Evolutionary conservation across 2,329 filamentous ascomycete genomes (phyloP).

Genomic region (Trichophyton rubrum): DNA sequence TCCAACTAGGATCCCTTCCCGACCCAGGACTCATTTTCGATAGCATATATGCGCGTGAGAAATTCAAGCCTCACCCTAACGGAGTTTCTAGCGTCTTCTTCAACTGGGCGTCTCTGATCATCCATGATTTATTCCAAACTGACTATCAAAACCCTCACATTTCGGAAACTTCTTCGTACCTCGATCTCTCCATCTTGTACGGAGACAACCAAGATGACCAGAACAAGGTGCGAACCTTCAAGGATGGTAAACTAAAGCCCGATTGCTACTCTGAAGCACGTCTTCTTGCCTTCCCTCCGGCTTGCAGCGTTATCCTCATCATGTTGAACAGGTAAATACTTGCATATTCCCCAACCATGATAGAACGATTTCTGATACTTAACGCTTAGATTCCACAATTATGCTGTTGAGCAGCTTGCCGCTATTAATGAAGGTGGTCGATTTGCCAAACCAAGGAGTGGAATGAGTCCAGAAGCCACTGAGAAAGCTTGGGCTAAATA

Average conservation of each 20-base stretch:
- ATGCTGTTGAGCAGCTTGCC: conserved; percentile 25
- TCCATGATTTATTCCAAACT: conserved; percentile 39
- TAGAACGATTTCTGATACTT: conserved; percentile 22
- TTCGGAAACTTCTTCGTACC: conserved; percentile 34
- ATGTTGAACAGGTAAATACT: conserved; percentile 41
- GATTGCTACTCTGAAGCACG: conserved; percentile 27
- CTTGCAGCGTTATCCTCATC: conserved; percentile 24
- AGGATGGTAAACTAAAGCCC: conserved; percentile 29
- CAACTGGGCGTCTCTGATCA: conserved; percentile 41
- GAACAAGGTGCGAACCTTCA: conserved; percentile 24
- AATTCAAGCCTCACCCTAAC: conserved; percentile 28
- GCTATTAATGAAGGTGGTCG: conserved; percentile 34
- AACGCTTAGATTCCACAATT: conserved; percentile 25
- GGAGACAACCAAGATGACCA: conserved; percentile 28
- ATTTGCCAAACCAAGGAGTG: conserved; percentile 18
- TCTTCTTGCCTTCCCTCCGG: conserved; percentile 24
- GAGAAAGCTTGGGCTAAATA: conserved; percentile 25
- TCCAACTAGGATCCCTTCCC: conserved; percentile 15
- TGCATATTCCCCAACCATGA: conserved; percentile 34
- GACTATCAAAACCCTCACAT: conserved; percentile 24
- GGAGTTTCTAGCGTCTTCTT: conserved; percentile 38
- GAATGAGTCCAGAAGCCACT: conserved; percentile 17
- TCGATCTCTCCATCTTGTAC: conserved; percentile 37
- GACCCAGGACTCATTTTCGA: conserved; percentile 21
- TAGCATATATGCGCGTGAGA: conserved; percentile 38